These are phyloP conservation scores for Colletotrichum euphorbiae DNA, from an alignment of 2,329 filamentous ascomycete genomes.

Conservation along the genomic window DNA sequence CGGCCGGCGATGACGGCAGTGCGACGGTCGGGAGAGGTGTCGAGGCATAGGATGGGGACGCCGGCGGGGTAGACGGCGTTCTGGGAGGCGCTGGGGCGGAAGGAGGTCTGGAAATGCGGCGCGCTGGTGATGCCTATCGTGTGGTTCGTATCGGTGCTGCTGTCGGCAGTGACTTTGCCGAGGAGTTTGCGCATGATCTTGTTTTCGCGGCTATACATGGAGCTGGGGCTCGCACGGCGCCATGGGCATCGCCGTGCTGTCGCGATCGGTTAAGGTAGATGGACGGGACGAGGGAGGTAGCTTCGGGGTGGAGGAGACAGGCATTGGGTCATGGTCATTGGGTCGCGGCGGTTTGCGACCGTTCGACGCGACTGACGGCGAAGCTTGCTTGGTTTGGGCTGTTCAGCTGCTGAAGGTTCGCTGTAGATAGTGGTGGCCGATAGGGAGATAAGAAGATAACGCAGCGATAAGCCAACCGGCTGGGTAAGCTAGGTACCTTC, in stretches of 20 bases:
- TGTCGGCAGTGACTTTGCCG: conserved; percentile 63
- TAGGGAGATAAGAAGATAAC: no score
- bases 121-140: conserved; percentile 60
- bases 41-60: conserved; percentile 67
- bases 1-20: conserved; percentile 68
- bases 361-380: not conserved
- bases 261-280: not conserved
- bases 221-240: conserved; percentile 47
- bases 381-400: conserved; percentile 9
- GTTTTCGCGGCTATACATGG: conserved; percentile 65
- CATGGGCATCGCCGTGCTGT: conserved; percentile 44
- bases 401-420: not conserved
- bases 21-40: conserved; percentile 67
- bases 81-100: conserved; percentile 67
- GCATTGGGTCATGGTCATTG: not conserved
- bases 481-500: no score
- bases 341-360: conserved; percentile 6
- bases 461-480: no score
- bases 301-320: not conserved
- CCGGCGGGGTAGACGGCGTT: conserved; percentile 64
- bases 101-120: conserved; percentile 52
- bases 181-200: conserved; percentile 72
- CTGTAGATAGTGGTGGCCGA: not conserved
- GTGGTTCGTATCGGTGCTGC: conserved; percentile 56
- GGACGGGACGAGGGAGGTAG: not conserved